Evolutionary conservation across 192 early-diverging fungal species (phyloP).

Genomic region (Rhizophagus prolifer): DNA sequence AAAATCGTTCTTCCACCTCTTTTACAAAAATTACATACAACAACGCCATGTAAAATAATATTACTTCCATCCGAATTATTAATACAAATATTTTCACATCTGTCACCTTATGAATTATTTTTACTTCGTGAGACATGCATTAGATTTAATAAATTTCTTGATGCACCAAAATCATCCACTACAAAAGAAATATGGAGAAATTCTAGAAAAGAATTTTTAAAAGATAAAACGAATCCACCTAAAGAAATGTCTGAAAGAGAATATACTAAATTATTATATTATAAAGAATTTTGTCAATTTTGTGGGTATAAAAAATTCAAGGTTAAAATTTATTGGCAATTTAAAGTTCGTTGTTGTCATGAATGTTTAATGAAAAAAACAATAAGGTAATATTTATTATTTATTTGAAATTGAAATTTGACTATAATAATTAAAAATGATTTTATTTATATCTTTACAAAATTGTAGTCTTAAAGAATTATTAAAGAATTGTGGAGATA

Average conservation of each 20-base stretch:
- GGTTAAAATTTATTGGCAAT: not conserved
- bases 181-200: not conserved
- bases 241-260: not conserved
- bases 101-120: not conserved
- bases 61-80: not conserved
- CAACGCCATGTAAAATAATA: not conserved
- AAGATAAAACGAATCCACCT: not conserved
- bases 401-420: no score
- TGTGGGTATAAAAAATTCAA: not conserved
- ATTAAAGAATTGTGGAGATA: not conserved
- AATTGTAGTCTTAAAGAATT: not conserved
- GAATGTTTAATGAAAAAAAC: not conserved
- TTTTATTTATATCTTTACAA: no score
- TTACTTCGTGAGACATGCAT: not conserved
- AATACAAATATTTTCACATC: not conserved
- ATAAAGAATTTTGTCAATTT: not conserved
- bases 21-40: not conserved
- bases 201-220: not conserved
- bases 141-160: not conserved
- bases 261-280: not conserved
- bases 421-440: no score
- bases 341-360: not conserved
- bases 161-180: not conserved
- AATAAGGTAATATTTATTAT: no score
- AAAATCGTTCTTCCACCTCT: not conserved